These are phyloP conservation scores for Naganishia liquefaciens DNA, from an alignment of 1,284 basidiomycete genomes.

Conservation along the genomic window DNA sequence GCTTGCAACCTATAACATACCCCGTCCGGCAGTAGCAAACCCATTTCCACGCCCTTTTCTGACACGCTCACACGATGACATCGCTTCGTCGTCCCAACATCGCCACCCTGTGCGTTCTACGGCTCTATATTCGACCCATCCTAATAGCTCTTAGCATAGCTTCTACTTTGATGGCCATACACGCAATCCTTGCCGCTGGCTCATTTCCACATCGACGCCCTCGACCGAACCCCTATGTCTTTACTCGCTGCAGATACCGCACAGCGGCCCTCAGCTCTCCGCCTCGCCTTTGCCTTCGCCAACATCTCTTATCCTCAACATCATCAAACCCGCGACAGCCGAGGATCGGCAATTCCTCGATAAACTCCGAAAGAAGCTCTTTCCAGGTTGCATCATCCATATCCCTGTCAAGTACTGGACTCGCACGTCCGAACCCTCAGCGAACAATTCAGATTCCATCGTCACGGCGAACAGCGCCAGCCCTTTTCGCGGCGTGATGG, in stretches of 20 bases:
- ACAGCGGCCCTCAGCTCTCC: neutral
- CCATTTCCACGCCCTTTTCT: too few species aligned
- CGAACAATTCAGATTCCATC: neutral
- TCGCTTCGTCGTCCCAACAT: too few species aligned
- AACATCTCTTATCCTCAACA: slow-evolving; percentile 5
- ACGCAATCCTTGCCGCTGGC: slow-evolving; percentile 12
- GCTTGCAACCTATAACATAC: too few species aligned
- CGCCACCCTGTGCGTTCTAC: neutral
- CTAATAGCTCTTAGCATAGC: neutral
- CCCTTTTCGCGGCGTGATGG: slow-evolving; percentile 5
- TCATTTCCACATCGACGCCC: neutral
- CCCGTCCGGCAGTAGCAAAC: too few species aligned
- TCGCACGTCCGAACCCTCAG: slow-evolving; percentile 4
- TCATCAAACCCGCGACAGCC: neutral
- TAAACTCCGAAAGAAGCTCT: neutral
- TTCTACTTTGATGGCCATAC: slow-evolving; percentile 22
- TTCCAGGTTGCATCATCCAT: slow-evolving; percentile 9
- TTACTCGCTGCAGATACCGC: slow-evolving; percentile 13
- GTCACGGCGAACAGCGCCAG: neutral
- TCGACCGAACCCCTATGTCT: neutral
- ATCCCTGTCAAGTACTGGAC: slow-evolving; percentile 14
- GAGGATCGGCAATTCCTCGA: neutral
- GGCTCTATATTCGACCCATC: neutral
- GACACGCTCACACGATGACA: too few species aligned
- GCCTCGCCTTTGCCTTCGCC: neutral